Percentiles rank a stretch among this genome's conserved stretches.
Evolutionary conservation across 2,329 filamentous ascomycete species (phyloP).

Genomic region (Bretziella fagacearum): DNA sequence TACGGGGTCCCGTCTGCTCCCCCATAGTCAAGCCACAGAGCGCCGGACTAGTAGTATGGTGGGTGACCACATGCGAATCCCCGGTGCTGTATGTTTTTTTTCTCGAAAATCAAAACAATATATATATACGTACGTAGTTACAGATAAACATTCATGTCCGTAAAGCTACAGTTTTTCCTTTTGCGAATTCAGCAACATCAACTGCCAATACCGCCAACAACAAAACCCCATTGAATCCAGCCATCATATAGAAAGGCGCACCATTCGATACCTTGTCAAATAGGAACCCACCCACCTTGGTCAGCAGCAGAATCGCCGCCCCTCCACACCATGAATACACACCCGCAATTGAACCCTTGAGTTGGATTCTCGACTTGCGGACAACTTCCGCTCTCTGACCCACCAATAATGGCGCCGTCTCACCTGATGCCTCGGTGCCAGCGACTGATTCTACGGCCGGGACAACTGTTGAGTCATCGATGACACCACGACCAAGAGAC

Average conservation of each 20-base stretch:
- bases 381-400: slow-evolving; percentile 20
- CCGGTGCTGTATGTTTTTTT: neutral
- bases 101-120: neutral
- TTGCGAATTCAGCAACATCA: neutral
- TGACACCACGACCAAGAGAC: slow-evolving; percentile 64
- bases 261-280: slow-evolving; percentile 62
- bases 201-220: slow-evolving; percentile 36
- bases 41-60: neutral
- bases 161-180: neutral
- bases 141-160: neutral
- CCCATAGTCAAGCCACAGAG: neutral
- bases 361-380: slow-evolving; percentile 31
- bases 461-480: no score
- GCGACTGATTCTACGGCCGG: slow-evolving; percentile 19
- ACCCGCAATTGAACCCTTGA: slow-evolving; percentile 90
- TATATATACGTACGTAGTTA: neutral
- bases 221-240: slow-evolving; percentile 63
- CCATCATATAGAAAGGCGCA: slow-evolving; percentile 90
- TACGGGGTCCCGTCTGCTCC: neutral
- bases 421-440: neutral
- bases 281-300: slow-evolving; percentile 72
- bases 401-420: slow-evolving; percentile 11
- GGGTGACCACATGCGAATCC: neutral
- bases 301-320: slow-evolving; percentile 74
- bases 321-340: slow-evolving; percentile 87